Conservation (phyloP, 2,329 filamentous ascomycete species). For the Aspergillus hiratsukae region DNA sequence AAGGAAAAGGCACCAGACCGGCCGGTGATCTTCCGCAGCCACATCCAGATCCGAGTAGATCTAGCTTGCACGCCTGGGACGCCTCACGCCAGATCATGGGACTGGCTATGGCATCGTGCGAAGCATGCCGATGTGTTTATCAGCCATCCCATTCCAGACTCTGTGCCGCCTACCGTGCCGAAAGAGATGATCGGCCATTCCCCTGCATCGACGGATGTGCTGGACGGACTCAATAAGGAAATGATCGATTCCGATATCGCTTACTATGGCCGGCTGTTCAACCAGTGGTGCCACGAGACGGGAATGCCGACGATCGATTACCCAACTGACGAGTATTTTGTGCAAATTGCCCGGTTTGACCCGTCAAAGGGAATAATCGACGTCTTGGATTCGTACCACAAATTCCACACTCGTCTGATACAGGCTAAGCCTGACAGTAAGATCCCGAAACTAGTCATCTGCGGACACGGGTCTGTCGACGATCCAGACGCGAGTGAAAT, state of each 20-base stretch:
- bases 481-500: slow-evolving; percentile 71
- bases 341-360: slow-evolving; percentile 78
- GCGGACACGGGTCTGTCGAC: slow-evolving; percentile 74
- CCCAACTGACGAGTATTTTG: slow-evolving; percentile 63
- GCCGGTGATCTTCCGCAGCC: slow-evolving; percentile 74
- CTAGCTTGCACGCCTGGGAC: slow-evolving; percentile 59
- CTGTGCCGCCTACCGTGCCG: slow-evolving; percentile 67
- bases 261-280: slow-evolving; percentile 73
- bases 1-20: slow-evolving; percentile 67
- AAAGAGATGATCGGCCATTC: slow-evolving; percentile 66
- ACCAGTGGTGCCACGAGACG: slow-evolving; percentile 57
- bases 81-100: slow-evolving; percentile 70
- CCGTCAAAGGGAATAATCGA: slow-evolving; percentile 78
- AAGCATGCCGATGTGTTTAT: slow-evolving; percentile 72
- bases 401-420: slow-evolving; percentile 60
- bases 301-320: slow-evolving; percentile 37
- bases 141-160: slow-evolving; percentile 71
- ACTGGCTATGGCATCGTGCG: slow-evolving; percentile 69
- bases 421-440: slow-evolving; percentile 46
- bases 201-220: slow-evolving; percentile 77
- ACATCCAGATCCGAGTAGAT: slow-evolving; percentile 78
- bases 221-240: slow-evolving; percentile 75
- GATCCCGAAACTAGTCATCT: slow-evolving; percentile 68
- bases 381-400: slow-evolving; percentile 69
- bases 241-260: slow-evolving; percentile 65